Evolutionary conservation across 352 stramenopile genomes (phyloP).

Genomic region (Pythium dissotocum): DNA sequence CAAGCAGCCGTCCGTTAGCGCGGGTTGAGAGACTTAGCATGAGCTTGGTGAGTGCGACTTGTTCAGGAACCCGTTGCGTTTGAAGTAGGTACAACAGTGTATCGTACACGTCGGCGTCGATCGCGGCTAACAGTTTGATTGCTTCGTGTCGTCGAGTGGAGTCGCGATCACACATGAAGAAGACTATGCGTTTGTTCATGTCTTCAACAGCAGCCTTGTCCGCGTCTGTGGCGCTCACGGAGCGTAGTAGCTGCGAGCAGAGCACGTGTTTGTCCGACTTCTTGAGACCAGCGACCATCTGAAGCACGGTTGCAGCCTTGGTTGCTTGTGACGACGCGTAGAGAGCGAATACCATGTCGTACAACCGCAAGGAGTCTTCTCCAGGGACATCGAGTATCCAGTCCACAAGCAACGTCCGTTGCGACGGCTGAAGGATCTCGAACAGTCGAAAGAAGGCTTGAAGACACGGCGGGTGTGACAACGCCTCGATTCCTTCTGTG

Average conservation of each 20-base stretch:
- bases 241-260: conserved; percentile 24
- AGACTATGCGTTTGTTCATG: conserved; percentile 37
- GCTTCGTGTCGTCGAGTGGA: conserved; percentile 42
- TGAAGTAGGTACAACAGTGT: conserved; percentile 48
- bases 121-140: conserved; percentile 47
- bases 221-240: not conserved
- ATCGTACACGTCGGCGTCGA: conserved; percentile 36
- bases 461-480: conserved; percentile 29
- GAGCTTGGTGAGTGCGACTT: conserved; percentile 57
- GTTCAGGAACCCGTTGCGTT: conserved; percentile 55
- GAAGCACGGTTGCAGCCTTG: conserved; percentile 33
- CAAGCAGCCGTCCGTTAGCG: conserved; percentile 49
- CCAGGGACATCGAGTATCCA: conserved; percentile 51
- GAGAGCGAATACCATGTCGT: conserved; percentile 42
- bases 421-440: conserved; percentile 27
- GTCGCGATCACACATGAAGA: conserved; percentile 48
- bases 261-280: conserved; percentile 44
- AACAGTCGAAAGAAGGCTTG: conserved; percentile 42
- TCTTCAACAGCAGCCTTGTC: not conserved
- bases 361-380: conserved; percentile 35
- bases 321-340: conserved; percentile 2
- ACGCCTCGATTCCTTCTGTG: conserved; percentile 44
- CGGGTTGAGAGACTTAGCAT: conserved; percentile 54
- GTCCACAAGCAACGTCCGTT: conserved; percentile 36
- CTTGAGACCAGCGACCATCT: conserved; percentile 40